Conservation (phyloP, 1,139 yeast genomes). For the Ogataea hybrid region DNA sequence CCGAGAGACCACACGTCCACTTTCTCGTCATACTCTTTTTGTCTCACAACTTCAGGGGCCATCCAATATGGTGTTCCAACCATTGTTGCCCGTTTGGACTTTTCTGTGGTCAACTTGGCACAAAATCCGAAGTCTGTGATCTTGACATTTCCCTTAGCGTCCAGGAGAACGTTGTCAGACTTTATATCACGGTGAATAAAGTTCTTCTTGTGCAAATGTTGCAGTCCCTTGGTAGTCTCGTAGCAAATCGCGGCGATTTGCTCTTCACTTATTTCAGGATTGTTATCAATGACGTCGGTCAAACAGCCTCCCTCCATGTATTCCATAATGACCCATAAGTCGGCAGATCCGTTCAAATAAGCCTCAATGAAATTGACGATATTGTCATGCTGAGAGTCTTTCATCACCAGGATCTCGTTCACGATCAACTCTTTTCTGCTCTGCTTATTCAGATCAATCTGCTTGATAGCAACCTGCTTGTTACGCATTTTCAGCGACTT, state of each 20-base stretch:
- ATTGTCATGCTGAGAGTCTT: constrained; percentile 85
- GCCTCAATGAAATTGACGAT: constrained; percentile 93
- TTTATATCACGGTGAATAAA: constrained; percentile 96
- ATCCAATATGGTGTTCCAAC: constrained; percentile 99
- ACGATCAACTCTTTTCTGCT: constrained; percentile 93
- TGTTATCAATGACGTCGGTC: constrained; percentile 89
- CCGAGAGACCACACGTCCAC: constrained; percentile 99
- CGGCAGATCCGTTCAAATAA: constrained; percentile 62
- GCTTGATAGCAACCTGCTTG: constrained; percentile 80
- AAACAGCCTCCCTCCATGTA: constrained; percentile 89
- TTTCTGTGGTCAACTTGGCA: constrained; percentile 90
- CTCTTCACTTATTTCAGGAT: constrained; percentile 58
- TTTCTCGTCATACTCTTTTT: constrained; percentile 93
- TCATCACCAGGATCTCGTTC: constrained; percentile 94
- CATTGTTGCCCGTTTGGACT: constrained; percentile 95
- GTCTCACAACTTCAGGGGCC: constrained; percentile 99
- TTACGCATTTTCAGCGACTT: constrained; percentile 55
- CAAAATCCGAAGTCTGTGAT: constrained; percentile 98
- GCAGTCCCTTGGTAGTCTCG: constrained; percentile 90
- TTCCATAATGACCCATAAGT: constrained; percentile 92
- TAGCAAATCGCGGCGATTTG: constrained; percentile 90
- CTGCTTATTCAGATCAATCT: constrained; percentile 90
- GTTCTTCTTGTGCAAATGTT: constrained; percentile 85
- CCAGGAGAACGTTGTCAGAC: constrained; percentile 88
- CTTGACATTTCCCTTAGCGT: constrained; percentile 84